Evolutionary conservation across 108 stramenopile genomes (phyloP), one percentile per base, ranked within the genome.

Genomic region (Skeletonema grethae): DNA sequence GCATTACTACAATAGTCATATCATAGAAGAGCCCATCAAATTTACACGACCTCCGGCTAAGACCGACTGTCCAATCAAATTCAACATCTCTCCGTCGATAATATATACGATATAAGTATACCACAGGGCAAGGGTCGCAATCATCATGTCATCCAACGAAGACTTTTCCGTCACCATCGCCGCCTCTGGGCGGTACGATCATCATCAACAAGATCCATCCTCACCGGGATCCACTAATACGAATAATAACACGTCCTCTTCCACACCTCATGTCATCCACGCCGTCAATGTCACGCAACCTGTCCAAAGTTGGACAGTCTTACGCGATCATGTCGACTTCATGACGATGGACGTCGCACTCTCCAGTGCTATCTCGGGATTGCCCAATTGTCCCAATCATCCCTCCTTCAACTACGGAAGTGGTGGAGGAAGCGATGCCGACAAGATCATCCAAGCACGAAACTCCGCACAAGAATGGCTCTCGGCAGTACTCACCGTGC

Each of bases 241-340:
- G n/a, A n/a, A n/a, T 34, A 3, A 1, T 7, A 7, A 7, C 4
- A n/a, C 50, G 22, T 20, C 50, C 7, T 63, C 38, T 36, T 68
- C 34, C 25, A 15, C 65, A 25, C 76, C 69, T 13, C 76, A 74
- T 46, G 34, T 95, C 2, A 88, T 93, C 10, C 87, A 92, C 61
- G 91, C 88, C 41, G 85, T 95, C 16, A 77, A 87, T 5, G 91
- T 95, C 2, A 73, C 83, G 5, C 94, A 95, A 68, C 94, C 91
- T 31, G 80, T 87, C 7, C 90, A 91, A 78, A 84, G 86, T 30
- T 95, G 94, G 94, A 93, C 86, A 1, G 94, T 95, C 1, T 72
- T 95, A 43, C 88, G 94, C 13, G 87, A 88, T 63, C 91, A 95
- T 32, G 75, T 87, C 65, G 90, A 95, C 53, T 92, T 95, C 66